Evolutionary conservation across 352 stramenopile species (phyloP).

Genomic region (Globisporangium cederbergense): DNA sequence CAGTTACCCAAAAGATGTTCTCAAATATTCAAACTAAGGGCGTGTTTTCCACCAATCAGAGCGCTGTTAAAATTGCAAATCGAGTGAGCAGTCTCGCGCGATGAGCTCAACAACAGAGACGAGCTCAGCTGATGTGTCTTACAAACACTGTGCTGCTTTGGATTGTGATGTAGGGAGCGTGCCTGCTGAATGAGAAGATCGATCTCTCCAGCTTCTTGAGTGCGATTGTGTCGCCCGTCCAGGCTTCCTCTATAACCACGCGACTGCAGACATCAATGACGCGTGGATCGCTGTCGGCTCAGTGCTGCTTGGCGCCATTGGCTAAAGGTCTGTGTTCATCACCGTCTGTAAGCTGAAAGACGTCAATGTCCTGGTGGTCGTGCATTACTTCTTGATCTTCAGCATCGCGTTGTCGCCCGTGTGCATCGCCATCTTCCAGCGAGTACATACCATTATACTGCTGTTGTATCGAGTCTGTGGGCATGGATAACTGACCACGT

Average conservation of each 20-base stretch:
- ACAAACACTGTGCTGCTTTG: not conserved
- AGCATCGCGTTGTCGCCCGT: slow-evolving; percentile 37
- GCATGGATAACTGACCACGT: too few species aligned
- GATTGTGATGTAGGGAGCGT: not conserved
- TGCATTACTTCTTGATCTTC: slow-evolving; percentile 62
- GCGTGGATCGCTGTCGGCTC: slow-evolving; percentile 35
- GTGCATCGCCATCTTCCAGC: slow-evolving; percentile 43
- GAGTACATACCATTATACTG: slow-evolving; percentile 20
- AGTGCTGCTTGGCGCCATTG: slow-evolving; percentile 35
- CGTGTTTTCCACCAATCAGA: too few species aligned
- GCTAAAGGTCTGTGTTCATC: slow-evolving; percentile 51
- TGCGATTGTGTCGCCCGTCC: slow-evolving; percentile 36
- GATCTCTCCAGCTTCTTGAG: slow-evolving; percentile 29
- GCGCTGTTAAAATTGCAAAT: too few species aligned
- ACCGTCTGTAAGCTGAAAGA: slow-evolving; percentile 43
- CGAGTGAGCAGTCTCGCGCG: too few species aligned
- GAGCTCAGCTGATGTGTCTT: too few species aligned
- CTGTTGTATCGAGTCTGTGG: not conserved
- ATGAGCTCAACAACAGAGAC: too few species aligned
- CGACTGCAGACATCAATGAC: slow-evolving; percentile 10
- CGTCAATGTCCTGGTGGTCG: slow-evolving; percentile 42
- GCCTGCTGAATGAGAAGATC: slow-evolving; percentile 25
- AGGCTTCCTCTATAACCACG: slow-evolving; percentile 24
- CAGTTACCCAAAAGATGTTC: too few species aligned
- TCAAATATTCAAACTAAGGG: too few species aligned